These are phyloP conservation scores for Pseudophaeomoniella oleicola DNA, from an alignment of 2,329 filamentous ascomycete species.

Conservation along the genomic window DNA sequence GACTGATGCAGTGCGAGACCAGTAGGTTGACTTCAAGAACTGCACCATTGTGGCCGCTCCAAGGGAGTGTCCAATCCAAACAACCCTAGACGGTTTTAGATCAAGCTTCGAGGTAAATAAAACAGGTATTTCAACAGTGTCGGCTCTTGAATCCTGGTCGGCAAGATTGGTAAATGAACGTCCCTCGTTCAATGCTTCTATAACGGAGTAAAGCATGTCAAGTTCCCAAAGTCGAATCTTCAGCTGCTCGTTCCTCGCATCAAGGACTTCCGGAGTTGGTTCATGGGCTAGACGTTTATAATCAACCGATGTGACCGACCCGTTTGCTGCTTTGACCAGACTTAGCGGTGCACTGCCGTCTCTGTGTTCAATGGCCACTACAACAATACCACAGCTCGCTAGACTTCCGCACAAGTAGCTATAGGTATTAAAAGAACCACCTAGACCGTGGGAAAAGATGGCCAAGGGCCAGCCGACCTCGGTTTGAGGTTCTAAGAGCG, in stretches of 20 bases:
- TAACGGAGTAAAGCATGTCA: conserved; percentile 52
- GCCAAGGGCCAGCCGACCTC: conserved; percentile 57
- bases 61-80: conserved; percentile 70
- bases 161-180: conserved; percentile 27
- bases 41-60: conserved; percentile 62
- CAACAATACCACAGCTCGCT: conserved; percentile 66
- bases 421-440: conserved; percentile 69
- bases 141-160: no score
- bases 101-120: conserved; percentile 46
- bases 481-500: conserved; percentile 35
- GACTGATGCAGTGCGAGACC: conserved; percentile 25
- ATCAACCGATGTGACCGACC: conserved; percentile 24
- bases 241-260: conserved; percentile 55
- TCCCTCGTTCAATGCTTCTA: conserved; percentile 51
- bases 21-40: conserved; percentile 66
- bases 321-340: conserved; percentile 40
- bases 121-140: not conserved
- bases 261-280: conserved; percentile 50
- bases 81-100: conserved; percentile 57
- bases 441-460: conserved; percentile 76
- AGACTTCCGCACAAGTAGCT: conserved; percentile 68
- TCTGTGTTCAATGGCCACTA: conserved; percentile 68
- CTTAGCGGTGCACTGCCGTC: conserved; percentile 68
- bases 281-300: conserved; percentile 40
- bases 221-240: conserved; percentile 68